phyloP scores from a whole-genome alignment of 1,284 basidiomycete genomes.

The Ganoderma sinense region DNA sequence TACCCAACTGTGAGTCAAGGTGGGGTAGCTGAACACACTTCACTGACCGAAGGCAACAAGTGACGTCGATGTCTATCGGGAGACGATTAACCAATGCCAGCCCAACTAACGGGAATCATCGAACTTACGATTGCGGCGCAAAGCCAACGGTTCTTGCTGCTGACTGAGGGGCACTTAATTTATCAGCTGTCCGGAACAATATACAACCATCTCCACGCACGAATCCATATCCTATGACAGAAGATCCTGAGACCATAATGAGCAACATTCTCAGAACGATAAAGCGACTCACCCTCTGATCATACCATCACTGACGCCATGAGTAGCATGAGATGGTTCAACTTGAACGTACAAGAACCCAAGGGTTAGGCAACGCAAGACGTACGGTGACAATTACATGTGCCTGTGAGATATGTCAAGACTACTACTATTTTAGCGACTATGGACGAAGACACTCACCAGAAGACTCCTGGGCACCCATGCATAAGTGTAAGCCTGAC shows the following conservation, averaged over 20 bases:
- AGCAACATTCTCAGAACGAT: not conserved
- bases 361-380: not conserved
- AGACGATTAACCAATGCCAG: not conserved
- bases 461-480: conserved; percentile 11
- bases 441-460: not conserved
- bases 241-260: conserved; percentile 13
- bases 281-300: conserved; percentile 12
- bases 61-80: not conserved
- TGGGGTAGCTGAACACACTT: not conserved
- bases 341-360: not conserved
- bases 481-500: not conserved
- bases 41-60: conserved; percentile 2
- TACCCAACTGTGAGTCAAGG: not conserved
- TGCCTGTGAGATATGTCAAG: conserved; percentile 5
- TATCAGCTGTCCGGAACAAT: not conserved
- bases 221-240: conserved; percentile 24
- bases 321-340: not conserved
- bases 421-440: not conserved
- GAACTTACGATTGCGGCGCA: not conserved
- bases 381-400: conserved; percentile 16
- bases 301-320: conserved; percentile 15
- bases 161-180: conserved; percentile 4
- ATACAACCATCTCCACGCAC: conserved; percentile 4
- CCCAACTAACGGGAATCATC: not conserved
- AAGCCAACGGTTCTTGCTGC: conserved; percentile 7